Percentiles rank a stretch among this genome's conserved stretches.
phyloP scores from a whole-genome alignment of 257 asterid genomes.

The Fraxinus excelsior region DNA sequence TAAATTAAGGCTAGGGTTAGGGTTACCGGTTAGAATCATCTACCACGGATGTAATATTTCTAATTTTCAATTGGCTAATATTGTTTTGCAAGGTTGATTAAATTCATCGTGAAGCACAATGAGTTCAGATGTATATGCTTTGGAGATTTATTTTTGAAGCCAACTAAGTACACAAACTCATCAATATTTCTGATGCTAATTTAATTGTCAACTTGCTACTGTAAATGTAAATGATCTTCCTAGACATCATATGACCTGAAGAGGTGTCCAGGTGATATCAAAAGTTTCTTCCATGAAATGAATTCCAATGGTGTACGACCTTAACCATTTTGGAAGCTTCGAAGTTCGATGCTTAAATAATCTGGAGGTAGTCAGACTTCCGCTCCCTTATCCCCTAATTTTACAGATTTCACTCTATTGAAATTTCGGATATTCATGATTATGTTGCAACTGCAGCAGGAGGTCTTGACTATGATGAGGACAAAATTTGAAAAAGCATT shows the following conservation, averaged over 20 bases:
- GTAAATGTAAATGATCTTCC: conserved; percentile 14
- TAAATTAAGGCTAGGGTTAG: too few relatives aligned
- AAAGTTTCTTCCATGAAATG: conserved; percentile 94
- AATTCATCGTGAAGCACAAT: too few relatives aligned
- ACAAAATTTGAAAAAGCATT: conserved; percentile 84
- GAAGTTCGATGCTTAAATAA: conserved; percentile 83
- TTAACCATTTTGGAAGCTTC: conserved; percentile 95
- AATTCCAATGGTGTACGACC: conserved; percentile 99
- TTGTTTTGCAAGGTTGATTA: too few relatives aligned
- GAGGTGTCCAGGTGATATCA: conserved; percentile 90
- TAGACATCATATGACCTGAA: conserved; percentile 91
- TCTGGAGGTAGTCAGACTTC: conserved; percentile 68
- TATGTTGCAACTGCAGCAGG: conserved; percentile 52
- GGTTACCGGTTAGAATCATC: too few relatives aligned
- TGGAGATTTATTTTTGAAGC: conserved; percentile 46
- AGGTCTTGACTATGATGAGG: conserved; percentile 83
- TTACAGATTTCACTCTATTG: conserved; percentile 7
- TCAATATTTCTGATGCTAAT: conserved; percentile 11
- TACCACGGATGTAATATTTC: too few relatives aligned
- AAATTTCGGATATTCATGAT: conserved; percentile 28
- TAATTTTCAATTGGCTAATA: too few relatives aligned
- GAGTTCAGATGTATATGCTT: conserved; percentile 54
- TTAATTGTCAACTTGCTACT: conserved; percentile 11
- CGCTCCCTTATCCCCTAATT: conserved; percentile 10
- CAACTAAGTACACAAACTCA: conserved; percentile 13